Base-by-base conservation (phyloP, 192 early-diverging fungal genomes). In the Phlyctochytrium planicorne region DNA sequence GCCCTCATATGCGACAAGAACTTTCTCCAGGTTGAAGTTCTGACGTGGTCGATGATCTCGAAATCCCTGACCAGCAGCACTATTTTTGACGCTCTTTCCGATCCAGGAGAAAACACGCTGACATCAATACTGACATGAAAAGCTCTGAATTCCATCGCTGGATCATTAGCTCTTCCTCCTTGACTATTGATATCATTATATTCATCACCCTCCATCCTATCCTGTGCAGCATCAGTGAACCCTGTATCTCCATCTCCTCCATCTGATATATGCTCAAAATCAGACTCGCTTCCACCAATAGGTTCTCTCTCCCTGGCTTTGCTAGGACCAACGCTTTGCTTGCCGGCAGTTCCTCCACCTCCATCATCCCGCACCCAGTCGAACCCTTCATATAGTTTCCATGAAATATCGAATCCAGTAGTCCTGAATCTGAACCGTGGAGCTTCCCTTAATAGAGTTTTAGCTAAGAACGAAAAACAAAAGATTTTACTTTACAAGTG, bases 31-130 rank as follows among this genome's bases (percentile, higher is more conserved):
- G 74, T 68, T 0, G 90, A 92, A 0, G 88, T 86, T 66, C 80
- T 78, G 30, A 93, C 75, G 62, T 91, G 87, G 67, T 94, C 93
- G 35, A 90, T 82, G 24, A 93, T 84, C 59, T 93, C 93, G 33
- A 92, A 62, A 36, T 92, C 89, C 24, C 76, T 66, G 14, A 92
- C 75, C 17, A 55, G 59, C 0, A 89, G 29, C 0, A 73, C 65
- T 10, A 89, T 59, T 35, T 80, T 77, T 23, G 76, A 78, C 0
- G 82, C 82, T 0, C 74, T 74, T 37, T 82, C 77, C 12, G 80
- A 70, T 3, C 71, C 66, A n/a, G 40, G 35, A 6, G 83, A 69
- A 56, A 85, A 84, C 3, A 79, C 59, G 63, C 88, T 83, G 52
- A 83, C 79, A 4, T 84, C 82, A 0, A 87, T 30, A 52, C 70